phyloP scores from a whole-genome alignment of 2,329 filamentous ascomycete genomes.

The Aspergillus piperis region DNA sequence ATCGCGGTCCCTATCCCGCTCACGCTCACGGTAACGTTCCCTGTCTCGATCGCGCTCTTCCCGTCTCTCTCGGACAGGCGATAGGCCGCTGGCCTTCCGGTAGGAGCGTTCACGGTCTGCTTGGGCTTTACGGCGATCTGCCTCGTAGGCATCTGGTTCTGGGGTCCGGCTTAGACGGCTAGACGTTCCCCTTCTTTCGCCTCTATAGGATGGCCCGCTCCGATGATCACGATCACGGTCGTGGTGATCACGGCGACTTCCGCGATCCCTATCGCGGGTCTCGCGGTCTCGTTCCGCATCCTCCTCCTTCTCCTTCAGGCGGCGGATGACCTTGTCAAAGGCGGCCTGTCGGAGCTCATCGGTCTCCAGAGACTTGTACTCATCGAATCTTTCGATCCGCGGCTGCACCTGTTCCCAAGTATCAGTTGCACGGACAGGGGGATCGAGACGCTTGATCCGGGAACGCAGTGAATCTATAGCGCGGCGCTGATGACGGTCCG shows the following conservation, averaged over 20 bases:
- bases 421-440: conserved; percentile 73
- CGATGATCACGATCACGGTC: conserved; percentile 60
- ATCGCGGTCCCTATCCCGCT: conserved; percentile 42
- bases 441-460: conserved; percentile 85
- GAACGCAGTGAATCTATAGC: conserved; percentile 82
- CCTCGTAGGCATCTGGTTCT: conserved; percentile 93
- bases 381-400: conserved; percentile 76
- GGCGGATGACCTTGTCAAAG: conserved; percentile 89
- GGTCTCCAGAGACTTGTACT: conserved; percentile 78
- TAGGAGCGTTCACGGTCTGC: conserved; percentile 93
- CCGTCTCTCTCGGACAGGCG: conserved; percentile 47
- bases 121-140: conserved; percentile 88
- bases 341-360: conserved; percentile 81
- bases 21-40: conserved; percentile 41
- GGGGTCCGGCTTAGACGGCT: conserved; percentile 77
- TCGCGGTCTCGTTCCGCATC: conserved; percentile 67
- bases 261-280: conserved; percentile 48
- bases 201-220: conserved; percentile 38
- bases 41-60: conserved; percentile 45
- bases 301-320: conserved; percentile 88
- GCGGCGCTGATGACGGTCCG: conserved; percentile 82
- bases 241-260: conserved; percentile 55
- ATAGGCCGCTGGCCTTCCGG: conserved; percentile 71
- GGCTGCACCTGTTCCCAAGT: conserved; percentile 85
- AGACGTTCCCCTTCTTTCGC: conserved; percentile 41